These are phyloP conservation scores for Globisporangium paroecandrum DNA, from an alignment of 352 stramenopile genomes.

Conservation along the genomic window DNA sequence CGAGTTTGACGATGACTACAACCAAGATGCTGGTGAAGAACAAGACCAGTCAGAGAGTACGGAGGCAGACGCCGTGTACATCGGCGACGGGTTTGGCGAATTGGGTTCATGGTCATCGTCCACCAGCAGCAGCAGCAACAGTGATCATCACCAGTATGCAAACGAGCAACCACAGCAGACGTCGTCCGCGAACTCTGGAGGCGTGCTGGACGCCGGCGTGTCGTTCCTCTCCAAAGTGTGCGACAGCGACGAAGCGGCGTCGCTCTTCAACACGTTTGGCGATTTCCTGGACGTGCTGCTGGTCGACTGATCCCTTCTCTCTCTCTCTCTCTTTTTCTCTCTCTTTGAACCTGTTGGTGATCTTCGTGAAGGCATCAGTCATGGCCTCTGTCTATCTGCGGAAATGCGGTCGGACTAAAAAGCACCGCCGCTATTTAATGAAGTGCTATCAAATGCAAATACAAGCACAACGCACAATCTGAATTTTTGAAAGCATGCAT, in stretches of 20 bases:
- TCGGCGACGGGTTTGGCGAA: not conserved
- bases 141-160: not conserved
- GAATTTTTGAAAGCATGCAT: not conserved
- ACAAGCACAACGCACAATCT: not conserved
- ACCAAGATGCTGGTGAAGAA: slow-evolving; percentile 21
- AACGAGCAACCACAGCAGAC: not conserved
- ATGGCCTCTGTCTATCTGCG: too few species aligned
- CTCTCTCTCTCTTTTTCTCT: not conserved
- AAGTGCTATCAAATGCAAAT: not conserved
- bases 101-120: not conserved
- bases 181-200: slow-evolving; percentile 10
- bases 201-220: slow-evolving; percentile 42
- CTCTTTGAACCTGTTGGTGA: not conserved
- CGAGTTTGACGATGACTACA: slow-evolving; percentile 17
- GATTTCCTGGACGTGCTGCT: slow-evolving; percentile 63
- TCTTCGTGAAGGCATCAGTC: not conserved
- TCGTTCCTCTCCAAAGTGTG: slow-evolving; percentile 53
- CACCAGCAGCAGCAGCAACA: not conserved
- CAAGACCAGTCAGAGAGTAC: slow-evolving; percentile 19
- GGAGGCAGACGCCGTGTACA: slow-evolving; percentile 1
- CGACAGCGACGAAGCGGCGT: slow-evolving; percentile 55
- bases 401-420: not conserved
- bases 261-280: slow-evolving; percentile 67
- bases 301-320: slow-evolving; percentile 24
- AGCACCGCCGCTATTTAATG: not conserved